These are phyloP conservation scores for Pseudotulostoma volvatum DNA, from an alignment of 495 filamentous ascomycete genomes.

Conservation along the genomic window DNA sequence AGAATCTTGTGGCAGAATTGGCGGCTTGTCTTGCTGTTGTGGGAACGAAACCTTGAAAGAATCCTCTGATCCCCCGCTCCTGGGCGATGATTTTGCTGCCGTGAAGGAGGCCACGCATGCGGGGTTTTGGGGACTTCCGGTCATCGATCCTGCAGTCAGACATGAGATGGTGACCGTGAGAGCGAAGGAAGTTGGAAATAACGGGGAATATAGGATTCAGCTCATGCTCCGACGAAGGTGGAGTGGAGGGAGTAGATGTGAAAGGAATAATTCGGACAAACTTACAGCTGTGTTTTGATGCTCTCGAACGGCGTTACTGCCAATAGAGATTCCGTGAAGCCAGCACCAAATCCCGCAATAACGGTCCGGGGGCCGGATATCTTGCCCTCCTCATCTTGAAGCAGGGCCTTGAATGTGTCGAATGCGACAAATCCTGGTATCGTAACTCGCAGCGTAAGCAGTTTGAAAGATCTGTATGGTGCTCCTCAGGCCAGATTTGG, in stretches of 20 bases:
- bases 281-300: slow-evolving; percentile 83
- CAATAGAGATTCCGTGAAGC: slow-evolving; percentile 80
- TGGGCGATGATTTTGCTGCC: slow-evolving; percentile 71
- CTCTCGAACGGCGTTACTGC: slow-evolving; percentile 96
- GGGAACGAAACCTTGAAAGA: slow-evolving; percentile 93
- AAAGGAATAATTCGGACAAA: too few species aligned
- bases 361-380: slow-evolving; percentile 83
- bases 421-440: slow-evolving; percentile 79
- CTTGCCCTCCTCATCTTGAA: slow-evolving; percentile 74
- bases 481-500: too few species aligned
- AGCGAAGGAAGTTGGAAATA: too few species aligned
- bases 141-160: slow-evolving; percentile 66
- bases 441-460: slow-evolving; percentile 4
- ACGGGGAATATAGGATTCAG: too few species aligned
- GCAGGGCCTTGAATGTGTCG: slow-evolving; percentile 71
- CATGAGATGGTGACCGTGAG: too few species aligned
- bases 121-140: slow-evolving; percentile 69
- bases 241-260: too few species aligned
- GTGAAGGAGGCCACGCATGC: slow-evolving; percentile 85
- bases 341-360: slow-evolving; percentile 85
- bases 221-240: too few species aligned
- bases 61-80: slow-evolving; percentile 76
- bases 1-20: slow-evolving; percentile 80
- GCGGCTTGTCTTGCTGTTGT: slow-evolving; percentile 90
- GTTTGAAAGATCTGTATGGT: too few species aligned